Percentiles rank a stretch among this genome's conserved stretches.
Evolutionary conservation across 2,329 filamentous ascomycete species (phyloP).

Genomic region (Aspergillus arachidicola): DNA sequence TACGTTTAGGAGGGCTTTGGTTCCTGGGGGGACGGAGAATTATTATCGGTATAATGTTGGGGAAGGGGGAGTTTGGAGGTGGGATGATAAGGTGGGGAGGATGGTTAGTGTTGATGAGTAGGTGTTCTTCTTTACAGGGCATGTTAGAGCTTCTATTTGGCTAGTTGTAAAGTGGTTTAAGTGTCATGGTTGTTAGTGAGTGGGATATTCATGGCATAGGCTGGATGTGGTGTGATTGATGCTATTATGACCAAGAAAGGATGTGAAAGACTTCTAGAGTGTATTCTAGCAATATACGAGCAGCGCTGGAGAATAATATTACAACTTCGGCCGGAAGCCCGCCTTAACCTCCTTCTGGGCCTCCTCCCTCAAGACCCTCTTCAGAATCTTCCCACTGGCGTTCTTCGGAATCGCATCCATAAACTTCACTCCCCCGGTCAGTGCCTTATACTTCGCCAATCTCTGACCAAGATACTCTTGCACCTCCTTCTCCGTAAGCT

Average conservation of each 20-base stretch:
- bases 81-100: slow-evolving; percentile 55
- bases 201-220: neutral
- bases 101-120: slow-evolving; percentile 20
- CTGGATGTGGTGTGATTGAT: neutral
- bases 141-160: too few relatives aligned
- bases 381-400: slow-evolving; percentile 45
- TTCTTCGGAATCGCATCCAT: slow-evolving; percentile 28
- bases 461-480: slow-evolving; percentile 37
- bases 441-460: slow-evolving; percentile 40
- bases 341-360: slow-evolving; percentile 46
- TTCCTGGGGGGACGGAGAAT: slow-evolving; percentile 74
- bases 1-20: slow-evolving; percentile 72
- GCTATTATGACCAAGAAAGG: neutral
- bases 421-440: slow-evolving; percentile 10
- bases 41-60: slow-evolving; percentile 86
- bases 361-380: slow-evolving; percentile 50
- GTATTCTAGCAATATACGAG: neutral
- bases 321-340: neutral
- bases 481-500: slow-evolving; percentile 5
- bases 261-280: too few relatives aligned
- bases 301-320: neutral
- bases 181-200: neutral
- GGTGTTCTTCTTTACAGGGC: too few relatives aligned
- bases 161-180: too few relatives aligned
- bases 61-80: slow-evolving; percentile 66